Conservation (phyloP, 805 yeast species). For the Candida fluviatilis region DNA sequence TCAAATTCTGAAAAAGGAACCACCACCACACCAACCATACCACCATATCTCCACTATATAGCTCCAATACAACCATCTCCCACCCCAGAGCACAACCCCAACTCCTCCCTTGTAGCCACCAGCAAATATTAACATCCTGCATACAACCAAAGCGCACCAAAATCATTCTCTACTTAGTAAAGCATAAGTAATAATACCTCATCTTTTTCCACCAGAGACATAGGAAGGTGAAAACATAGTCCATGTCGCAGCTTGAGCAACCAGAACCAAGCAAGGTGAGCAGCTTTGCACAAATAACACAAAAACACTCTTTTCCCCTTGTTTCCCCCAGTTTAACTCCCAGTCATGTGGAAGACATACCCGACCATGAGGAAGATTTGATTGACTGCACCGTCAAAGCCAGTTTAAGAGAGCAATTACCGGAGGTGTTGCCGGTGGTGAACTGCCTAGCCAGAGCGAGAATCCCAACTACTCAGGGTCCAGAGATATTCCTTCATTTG, state of each 20-base stretch:
- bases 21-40: too few species aligned
- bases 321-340: constrained; percentile 2
- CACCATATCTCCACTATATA: too few species aligned
- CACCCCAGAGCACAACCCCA: too few species aligned
- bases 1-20: too few species aligned
- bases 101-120: too few species aligned
- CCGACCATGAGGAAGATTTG: not conserved
- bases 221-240: too few species aligned
- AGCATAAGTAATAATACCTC: not conserved
- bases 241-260: constrained; percentile 1
- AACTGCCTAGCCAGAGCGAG: constrained; percentile 91
- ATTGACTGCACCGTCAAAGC: not conserved
- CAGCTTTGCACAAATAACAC: not conserved
- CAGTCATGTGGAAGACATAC: not conserved
- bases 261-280: constrained; percentile 1
- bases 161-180: too few species aligned
- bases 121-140: too few species aligned
- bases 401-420: constrained; percentile 23
- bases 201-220: too few species aligned
- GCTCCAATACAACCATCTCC: too few species aligned
- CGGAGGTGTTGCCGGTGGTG: constrained; percentile 65
- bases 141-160: too few species aligned
- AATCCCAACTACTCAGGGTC: constrained; percentile 93
- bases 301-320: constrained; percentile 1
- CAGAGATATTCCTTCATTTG: constrained; percentile 87